phyloP scores from a whole-genome alignment of 2,329 filamentous ascomycete species.

The Aspergillus glaucus region DNA sequence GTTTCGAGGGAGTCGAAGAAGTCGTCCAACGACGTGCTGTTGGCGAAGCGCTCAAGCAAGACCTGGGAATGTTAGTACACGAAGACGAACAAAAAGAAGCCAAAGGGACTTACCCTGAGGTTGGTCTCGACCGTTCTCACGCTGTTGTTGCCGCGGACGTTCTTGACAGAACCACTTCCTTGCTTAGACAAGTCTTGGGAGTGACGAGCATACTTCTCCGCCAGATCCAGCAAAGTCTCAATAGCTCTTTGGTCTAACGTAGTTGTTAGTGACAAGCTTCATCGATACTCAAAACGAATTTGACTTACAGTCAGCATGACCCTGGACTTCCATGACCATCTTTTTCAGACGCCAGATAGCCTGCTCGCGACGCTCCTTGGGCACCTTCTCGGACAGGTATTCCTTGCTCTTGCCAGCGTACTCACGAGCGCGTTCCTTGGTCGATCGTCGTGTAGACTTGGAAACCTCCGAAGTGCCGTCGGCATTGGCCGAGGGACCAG shows the following conservation, averaged over 20 bases:
- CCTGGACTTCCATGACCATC: slow-evolving; percentile 95
- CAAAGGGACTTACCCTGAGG: slow-evolving; percentile 54
- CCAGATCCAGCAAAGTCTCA: slow-evolving; percentile 73
- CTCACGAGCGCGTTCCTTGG: slow-evolving; percentile 34
- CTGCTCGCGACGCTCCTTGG: slow-evolving; percentile 86
- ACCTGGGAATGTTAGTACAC: slow-evolving; percentile 48
- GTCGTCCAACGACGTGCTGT: slow-evolving; percentile 82
- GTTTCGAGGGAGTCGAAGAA: slow-evolving; percentile 77
- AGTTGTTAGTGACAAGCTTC: background rate
- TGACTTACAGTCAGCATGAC: slow-evolving; percentile 73
- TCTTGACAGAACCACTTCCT: slow-evolving; percentile 62
- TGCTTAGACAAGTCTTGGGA: slow-evolving; percentile 60
- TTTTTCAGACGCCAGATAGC: slow-evolving; percentile 91
- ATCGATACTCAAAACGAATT: background rate
- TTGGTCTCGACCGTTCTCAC: slow-evolving; percentile 54
- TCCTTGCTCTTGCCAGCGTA: slow-evolving; percentile 49
- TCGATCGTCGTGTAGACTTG: slow-evolving; percentile 49
- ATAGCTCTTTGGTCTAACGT: slow-evolving; percentile 72
- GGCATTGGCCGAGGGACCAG: slow-evolving; percentile 36
- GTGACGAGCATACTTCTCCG: slow-evolving; percentile 77
- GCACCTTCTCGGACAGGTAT: slow-evolving; percentile 81
- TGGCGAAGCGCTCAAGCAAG: slow-evolving; percentile 90
- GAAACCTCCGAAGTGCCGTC: slow-evolving; percentile 39
- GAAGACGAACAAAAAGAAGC: background rate
- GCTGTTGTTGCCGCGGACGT: slow-evolving; percentile 20